These are phyloP conservation scores for Pseudogymnoascus sp. DNA, from an alignment of 2,329 filamentous ascomycete genomes.

Conservation along the genomic window DNA sequence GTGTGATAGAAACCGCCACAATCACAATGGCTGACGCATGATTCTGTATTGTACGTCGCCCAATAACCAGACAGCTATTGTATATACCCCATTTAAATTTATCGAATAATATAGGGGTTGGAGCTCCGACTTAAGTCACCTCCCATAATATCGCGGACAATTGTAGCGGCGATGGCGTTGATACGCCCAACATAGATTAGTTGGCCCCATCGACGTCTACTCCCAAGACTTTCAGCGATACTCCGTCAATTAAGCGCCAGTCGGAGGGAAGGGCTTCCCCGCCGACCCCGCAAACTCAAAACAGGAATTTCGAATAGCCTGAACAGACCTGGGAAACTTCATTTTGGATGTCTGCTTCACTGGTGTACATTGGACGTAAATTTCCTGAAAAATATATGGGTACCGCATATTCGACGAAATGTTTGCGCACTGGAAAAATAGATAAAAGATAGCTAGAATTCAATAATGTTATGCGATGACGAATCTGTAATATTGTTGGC, in stretches of 20 bases:
- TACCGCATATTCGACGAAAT: not conserved
- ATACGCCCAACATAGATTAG: not conserved
- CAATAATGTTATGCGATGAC: not conserved
- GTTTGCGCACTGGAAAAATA: not conserved
- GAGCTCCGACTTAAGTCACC: not conserved
- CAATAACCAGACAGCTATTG: not conserved
- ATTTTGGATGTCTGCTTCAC: not conserved
- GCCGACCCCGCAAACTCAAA: not conserved
- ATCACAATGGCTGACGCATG: no score
- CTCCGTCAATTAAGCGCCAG: not conserved
- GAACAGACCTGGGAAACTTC: not conserved
- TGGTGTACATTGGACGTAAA: not conserved
- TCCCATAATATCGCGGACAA: not conserved
- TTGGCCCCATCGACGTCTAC: not conserved
- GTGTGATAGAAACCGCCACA: not conserved
- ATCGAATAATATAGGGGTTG: not conserved
- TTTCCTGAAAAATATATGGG: not conserved
- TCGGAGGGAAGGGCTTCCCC: not conserved
- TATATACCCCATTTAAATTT: not conserved
- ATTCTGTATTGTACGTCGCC: not conserved
- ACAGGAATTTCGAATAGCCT: not conserved
- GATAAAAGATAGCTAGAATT: not conserved
- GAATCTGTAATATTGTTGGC: not conserved
- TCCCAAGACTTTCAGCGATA: not conserved
- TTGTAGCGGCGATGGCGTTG: not conserved